Conservation (phyloP, 176 grass and related monocot genomes). For the Aechmea fasciata region DNA sequence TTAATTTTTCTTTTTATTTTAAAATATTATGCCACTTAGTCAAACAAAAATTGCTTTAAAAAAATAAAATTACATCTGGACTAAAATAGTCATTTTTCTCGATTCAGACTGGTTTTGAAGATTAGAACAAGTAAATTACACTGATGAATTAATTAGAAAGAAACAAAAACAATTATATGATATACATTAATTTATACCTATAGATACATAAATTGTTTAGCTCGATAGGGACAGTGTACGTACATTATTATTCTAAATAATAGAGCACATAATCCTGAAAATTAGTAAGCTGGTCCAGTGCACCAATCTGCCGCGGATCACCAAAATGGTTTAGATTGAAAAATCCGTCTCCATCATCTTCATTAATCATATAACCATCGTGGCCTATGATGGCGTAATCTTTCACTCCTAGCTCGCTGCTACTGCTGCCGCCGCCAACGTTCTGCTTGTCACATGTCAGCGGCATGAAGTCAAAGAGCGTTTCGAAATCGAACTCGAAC, state of each 20-base stretch:
- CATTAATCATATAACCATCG: background rate
- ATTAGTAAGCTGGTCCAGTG: conserved; percentile 8
- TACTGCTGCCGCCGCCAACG: conserved; percentile 16
- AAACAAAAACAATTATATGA: no score
- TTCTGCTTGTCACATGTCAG: background rate
- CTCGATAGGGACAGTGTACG: background rate
- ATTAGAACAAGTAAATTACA: no score
- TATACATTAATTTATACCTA: no score
- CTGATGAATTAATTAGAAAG: no score
- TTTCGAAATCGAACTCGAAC: conserved; percentile 12
- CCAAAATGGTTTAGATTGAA: conserved; percentile 8
- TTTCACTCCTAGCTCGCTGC: conserved; percentile 17
- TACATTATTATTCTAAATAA: conserved; percentile 22
- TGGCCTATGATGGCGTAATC: conserved; percentile 16
- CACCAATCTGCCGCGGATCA: background rate
- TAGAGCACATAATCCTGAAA: conserved; percentile 17
- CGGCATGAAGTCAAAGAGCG: conserved; percentile 19
- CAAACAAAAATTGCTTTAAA: no score
- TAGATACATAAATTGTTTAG: no score
- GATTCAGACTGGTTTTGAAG: no score
- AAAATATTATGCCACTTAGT: no score
- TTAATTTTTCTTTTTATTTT: no score
- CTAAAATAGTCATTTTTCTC: no score
- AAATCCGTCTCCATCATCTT: conserved; percentile 4
- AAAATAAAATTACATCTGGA: no score